Evolutionary conservation across 2,329 filamentous ascomycete species (phyloP).

Genomic region (Trichoderma afroharzianum): DNA sequence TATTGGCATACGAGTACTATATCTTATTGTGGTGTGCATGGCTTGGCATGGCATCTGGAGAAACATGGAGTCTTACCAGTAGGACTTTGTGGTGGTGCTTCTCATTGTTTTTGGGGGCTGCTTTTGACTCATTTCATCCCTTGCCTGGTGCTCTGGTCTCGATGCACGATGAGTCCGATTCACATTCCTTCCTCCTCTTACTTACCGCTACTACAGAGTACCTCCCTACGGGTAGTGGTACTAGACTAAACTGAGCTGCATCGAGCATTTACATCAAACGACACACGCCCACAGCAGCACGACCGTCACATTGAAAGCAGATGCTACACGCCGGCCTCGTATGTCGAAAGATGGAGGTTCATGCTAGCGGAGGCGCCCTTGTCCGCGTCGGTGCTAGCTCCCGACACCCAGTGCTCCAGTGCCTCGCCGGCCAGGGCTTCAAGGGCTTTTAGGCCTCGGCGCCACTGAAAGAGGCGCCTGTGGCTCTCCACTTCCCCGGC

Average conservation of each 20-base stretch:
- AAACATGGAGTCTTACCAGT: not conserved
- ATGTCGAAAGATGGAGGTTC: not conserved
- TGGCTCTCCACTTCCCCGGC: slow-evolving; percentile 12
- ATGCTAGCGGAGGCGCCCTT: not conserved
- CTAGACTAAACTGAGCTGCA: not conserved
- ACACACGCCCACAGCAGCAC: not conserved
- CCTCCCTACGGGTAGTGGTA: too few species aligned
- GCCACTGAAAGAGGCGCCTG: slow-evolving; percentile 9
- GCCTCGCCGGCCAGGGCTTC: not conserved
- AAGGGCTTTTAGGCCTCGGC: slow-evolving; percentile 1
- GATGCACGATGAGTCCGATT: not conserved
- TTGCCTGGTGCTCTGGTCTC: not conserved
- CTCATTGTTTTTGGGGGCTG: not conserved
- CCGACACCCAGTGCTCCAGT: not conserved
- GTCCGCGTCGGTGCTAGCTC: not conserved
- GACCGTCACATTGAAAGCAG: not conserved
- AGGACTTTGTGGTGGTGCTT: not conserved
- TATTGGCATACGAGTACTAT: not conserved
- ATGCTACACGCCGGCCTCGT: not conserved
- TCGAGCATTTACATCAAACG: not conserved
- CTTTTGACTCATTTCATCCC: not conserved
- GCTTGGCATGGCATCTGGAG: not conserved
- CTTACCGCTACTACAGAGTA: not conserved
- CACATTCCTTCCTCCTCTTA: not conserved
- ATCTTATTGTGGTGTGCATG: not conserved